Evolutionary conservation across 2,329 filamentous ascomycete species (phyloP).

Genomic region (Aspergillus sp.): DNA sequence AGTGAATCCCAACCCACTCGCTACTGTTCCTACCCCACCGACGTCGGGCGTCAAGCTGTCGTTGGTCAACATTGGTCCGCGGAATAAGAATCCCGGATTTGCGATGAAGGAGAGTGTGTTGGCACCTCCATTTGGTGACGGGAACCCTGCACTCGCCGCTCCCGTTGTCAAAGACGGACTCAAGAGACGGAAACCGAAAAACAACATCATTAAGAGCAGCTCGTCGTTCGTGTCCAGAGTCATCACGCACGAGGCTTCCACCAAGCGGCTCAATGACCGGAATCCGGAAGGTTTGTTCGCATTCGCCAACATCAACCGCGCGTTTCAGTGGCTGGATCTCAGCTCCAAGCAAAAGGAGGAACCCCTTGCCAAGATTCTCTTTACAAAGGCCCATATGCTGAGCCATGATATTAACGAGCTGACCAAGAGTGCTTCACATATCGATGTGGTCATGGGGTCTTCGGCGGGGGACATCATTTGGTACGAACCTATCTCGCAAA

Average conservation of each 20-base stretch:
- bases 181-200: slow-evolving; percentile 92
- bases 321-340: slow-evolving; percentile 94
- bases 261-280: slow-evolving; percentile 77
- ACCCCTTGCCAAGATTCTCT: slow-evolving; percentile 91
- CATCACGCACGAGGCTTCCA: slow-evolving; percentile 79
- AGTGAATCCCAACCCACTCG: slow-evolving; percentile 84
- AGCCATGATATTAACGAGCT: slow-evolving; percentile 88
- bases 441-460: slow-evolving; percentile 93
- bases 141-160: slow-evolving; percentile 70
- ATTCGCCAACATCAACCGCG: slow-evolving; percentile 93
- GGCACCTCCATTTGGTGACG: slow-evolving; percentile 76
- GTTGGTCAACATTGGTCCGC: slow-evolving; percentile 68
- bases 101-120: slow-evolving; percentile 46
- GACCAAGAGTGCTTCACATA: slow-evolving; percentile 75
- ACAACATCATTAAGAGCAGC: slow-evolving; percentile 97
- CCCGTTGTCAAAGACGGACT: slow-evolving; percentile 62
- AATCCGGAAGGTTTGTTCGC: slow-evolving; percentile 77
- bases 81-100: slow-evolving; percentile 47
- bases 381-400: slow-evolving; percentile 92
- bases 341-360: slow-evolving; percentile 71
- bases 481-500: slow-evolving; percentile 96
- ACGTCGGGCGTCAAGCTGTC: slow-evolving; percentile 83
- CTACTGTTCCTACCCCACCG: slow-evolving; percentile 79
- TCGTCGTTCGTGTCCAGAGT: slow-evolving; percentile 98
- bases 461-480: slow-evolving; percentile 96